phyloP scores from a whole-genome alignment of 1,139 yeast species.

The Blastobotrys ciferrii region DNA sequence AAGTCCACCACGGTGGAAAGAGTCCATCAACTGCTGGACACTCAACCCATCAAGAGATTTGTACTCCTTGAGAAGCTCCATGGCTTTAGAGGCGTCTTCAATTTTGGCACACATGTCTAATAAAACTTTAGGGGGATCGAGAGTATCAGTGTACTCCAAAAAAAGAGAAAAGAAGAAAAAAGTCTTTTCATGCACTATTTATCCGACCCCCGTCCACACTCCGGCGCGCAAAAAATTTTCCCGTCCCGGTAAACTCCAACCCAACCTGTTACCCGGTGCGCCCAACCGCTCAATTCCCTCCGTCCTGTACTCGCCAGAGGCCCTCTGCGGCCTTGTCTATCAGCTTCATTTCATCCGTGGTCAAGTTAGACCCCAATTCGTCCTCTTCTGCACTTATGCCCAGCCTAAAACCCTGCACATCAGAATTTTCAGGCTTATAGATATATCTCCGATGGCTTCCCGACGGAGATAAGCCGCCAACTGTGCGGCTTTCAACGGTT shows the following conservation, averaged over 20 bases:
- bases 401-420: background rate
- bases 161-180: constrained; percentile 15
- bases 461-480: background rate
- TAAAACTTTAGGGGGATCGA: background rate
- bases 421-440: background rate
- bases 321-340: too few species aligned
- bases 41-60: constrained; percentile 80
- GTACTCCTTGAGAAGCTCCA: constrained; percentile 64
- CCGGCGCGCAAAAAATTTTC: constrained; percentile 13
- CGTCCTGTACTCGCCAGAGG: background rate
- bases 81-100: constrained; percentile 61
- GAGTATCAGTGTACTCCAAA: constrained; percentile 12
- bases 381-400: background rate
- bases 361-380: background rate
- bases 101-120: constrained; percentile 13
- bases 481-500: too few species aligned
- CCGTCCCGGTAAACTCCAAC: background rate
- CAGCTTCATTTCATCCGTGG: too few species aligned
- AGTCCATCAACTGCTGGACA: constrained; percentile 82
- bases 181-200: constrained; percentile 5
- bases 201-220: constrained; percentile 8
- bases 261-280: background rate
- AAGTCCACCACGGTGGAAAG: constrained; percentile 87
- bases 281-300: background rate
- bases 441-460: background rate